These are phyloP conservation scores for Peltaster fructicola DNA, from an alignment of 2,329 filamentous ascomycete species.

Conservation along the genomic window DNA sequence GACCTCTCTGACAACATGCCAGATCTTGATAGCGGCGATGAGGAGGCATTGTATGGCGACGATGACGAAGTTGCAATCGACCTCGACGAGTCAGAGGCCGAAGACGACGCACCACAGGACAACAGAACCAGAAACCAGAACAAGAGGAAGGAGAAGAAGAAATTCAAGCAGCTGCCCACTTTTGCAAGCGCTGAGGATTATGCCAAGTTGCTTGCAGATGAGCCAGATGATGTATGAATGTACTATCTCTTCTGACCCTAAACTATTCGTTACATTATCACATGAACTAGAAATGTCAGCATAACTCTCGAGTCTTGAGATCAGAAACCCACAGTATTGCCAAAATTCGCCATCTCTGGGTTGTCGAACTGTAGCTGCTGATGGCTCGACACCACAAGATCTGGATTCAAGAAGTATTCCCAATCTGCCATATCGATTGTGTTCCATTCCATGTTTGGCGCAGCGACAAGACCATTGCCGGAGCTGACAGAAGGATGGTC, in stretches of 20 bases:
- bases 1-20: slow-evolving; percentile 39
- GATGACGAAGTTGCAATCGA: slow-evolving; percentile 38
- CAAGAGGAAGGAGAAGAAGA: slow-evolving; percentile 52
- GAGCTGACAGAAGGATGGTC: slow-evolving; percentile 15
- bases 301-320: too few relatives aligned
- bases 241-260: too few relatives aligned
- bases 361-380: slow-evolving; percentile 8
- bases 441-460: slow-evolving; percentile 16
- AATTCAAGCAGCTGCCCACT: slow-evolving; percentile 73
- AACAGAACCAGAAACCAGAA: slow-evolving; percentile 21
- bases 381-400: slow-evolving; percentile 14
- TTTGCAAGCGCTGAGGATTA: slow-evolving; percentile 94
- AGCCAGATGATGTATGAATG: slow-evolving; percentile 11
- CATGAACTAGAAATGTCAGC: too few relatives aligned
- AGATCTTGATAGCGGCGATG: slow-evolving; percentile 22
- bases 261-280: too few relatives aligned
- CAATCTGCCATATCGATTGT: slow-evolving; percentile 17
- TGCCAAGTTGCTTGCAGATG: slow-evolving; percentile 38
- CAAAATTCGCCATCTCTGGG: slow-evolving; percentile 1
- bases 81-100: slow-evolving; percentile 29
- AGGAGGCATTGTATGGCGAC: slow-evolving; percentile 25
- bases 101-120: slow-evolving; percentile 23
- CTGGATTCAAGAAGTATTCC: slow-evolving; percentile 19
- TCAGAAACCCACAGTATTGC: slow-evolving; percentile 4
- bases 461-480: slow-evolving; percentile 11